A percentile compares a stretch with the other conserved stretches of the same genome.
These are phyloP conservation scores for Talaromyces sp. DNA, from an alignment of 2,329 filamentous ascomycete species.

Conservation along the genomic window DNA sequence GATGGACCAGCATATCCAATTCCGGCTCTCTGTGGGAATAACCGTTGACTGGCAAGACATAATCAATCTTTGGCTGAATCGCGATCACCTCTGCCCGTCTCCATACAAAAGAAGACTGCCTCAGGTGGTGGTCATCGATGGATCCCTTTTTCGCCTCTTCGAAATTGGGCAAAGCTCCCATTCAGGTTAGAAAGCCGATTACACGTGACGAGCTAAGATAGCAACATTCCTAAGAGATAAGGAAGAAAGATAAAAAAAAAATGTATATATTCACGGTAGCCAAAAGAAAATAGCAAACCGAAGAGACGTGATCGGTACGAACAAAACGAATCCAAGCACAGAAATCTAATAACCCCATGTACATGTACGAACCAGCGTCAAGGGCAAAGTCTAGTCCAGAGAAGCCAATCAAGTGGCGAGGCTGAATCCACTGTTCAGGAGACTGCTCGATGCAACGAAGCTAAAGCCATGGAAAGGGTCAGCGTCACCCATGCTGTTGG, in stretches of 20 bases:
- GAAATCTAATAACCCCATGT: not conserved
- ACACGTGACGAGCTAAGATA: conserved; percentile 5
- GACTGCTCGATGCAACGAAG: conserved; percentile 47
- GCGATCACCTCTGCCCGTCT: not conserved
- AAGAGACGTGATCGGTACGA: not conserved
- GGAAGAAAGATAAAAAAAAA: not conserved
- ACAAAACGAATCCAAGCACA: not conserved
- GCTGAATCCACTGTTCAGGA: conserved; percentile 41
- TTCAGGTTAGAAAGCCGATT: not conserved
- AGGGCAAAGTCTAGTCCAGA: not conserved
- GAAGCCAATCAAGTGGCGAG: conserved; percentile 22
- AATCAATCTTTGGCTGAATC: not conserved
- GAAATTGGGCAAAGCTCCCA: not conserved
- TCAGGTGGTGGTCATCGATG: conserved; percentile 2
- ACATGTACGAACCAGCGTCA: not conserved
- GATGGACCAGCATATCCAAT: not conserved
- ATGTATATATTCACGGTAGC: not conserved
- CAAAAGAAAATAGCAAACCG: not conserved
- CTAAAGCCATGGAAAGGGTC: conserved; percentile 49
- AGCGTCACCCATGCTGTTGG: conserved; percentile 25
- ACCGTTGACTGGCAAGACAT: not conserved
- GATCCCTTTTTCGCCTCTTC: conserved; percentile 1
- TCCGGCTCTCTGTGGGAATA: not conserved
- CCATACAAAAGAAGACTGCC: not conserved
- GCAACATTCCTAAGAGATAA: not conserved